These are phyloP conservation scores for Coemansia sp. DNA, from an alignment of 192 early-diverging fungal genomes.

Conservation along the genomic window DNA sequence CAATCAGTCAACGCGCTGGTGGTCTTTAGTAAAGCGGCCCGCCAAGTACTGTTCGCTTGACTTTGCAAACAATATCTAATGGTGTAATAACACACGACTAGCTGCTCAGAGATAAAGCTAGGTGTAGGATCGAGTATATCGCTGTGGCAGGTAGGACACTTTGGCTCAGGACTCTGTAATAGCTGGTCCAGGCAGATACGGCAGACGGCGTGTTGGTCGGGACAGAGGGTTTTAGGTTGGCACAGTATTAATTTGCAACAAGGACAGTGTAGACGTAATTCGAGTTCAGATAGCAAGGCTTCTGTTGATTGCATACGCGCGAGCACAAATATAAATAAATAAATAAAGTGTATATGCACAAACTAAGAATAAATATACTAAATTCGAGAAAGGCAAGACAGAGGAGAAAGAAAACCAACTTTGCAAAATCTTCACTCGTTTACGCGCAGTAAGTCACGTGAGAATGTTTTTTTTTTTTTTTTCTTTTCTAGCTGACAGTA, in stretches of 20 bases:
- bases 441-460: conserved; percentile 8
- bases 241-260: conserved; percentile 6
- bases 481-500: conserved; percentile 10
- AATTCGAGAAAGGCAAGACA: neutral
- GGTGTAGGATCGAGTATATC: neutral
- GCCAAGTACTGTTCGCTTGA: neutral
- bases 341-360: neutral
- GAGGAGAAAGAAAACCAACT: neutral
- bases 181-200: conserved; percentile 28
- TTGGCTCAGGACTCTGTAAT: neutral
- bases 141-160: conserved; percentile 20
- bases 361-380: neutral
- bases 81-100: conserved; percentile 17
- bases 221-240: conserved; percentile 5
- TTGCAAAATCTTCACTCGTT: neutral
- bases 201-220: conserved; percentile 16
- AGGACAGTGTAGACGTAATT: conserved; percentile 14
- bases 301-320: conserved; percentile 3
- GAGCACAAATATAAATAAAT: neutral
- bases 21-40: neutral
- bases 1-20: conserved; percentile 6
- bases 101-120: neutral
- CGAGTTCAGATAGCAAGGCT: conserved; percentile 8
- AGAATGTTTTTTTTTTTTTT: neutral
- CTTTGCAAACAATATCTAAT: neutral